These are phyloP conservation scores for Phytophthora boehmeriae DNA, from an alignment of 352 stramenopile species.

Conservation along the genomic window DNA sequence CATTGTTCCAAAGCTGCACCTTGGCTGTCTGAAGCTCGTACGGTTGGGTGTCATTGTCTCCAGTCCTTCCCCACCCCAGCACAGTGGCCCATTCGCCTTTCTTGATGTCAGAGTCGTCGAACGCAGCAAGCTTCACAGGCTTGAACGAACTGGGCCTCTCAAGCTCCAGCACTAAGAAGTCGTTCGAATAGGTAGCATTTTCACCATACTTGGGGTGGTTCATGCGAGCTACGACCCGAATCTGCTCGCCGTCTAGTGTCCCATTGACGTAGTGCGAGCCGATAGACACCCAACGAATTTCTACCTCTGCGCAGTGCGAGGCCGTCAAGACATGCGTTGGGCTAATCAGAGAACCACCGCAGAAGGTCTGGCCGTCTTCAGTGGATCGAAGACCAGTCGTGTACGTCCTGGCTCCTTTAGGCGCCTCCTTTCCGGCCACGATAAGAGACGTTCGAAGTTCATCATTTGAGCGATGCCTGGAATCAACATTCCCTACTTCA, in stretches of 20 bases:
- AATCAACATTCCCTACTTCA: no score
- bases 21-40: conserved; percentile 22
- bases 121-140: conserved; percentile 14
- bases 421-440: conserved; percentile 18
- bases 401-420: conserved; percentile 25
- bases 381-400: conserved; percentile 15
- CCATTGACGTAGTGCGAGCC: conserved; percentile 26
- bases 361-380: conserved; percentile 14
- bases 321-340: conserved; percentile 22
- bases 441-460: no score
- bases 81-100: conserved; percentile 8
- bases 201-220: conserved; percentile 30
- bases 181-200: conserved; percentile 26
- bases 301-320: conserved; percentile 18
- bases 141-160: conserved; percentile 20
- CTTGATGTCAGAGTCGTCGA: conserved; percentile 23
- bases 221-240: conserved; percentile 26
- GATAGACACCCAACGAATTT: conserved; percentile 32
- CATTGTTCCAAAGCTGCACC: conserved; percentile 14
- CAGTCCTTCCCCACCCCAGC: conserved; percentile 19
- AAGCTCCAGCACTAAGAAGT: conserved; percentile 29
- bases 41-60: conserved; percentile 9
- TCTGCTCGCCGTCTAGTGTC: conserved; percentile 28
- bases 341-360: conserved; percentile 21
- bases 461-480: no score